A percentile compares a stretch with the other conserved stretches of the same genome.
Conservation (phyloP, 2,329 filamentous ascomycete species). For the Stagonosporopsis cucurbitacearum region DNA sequence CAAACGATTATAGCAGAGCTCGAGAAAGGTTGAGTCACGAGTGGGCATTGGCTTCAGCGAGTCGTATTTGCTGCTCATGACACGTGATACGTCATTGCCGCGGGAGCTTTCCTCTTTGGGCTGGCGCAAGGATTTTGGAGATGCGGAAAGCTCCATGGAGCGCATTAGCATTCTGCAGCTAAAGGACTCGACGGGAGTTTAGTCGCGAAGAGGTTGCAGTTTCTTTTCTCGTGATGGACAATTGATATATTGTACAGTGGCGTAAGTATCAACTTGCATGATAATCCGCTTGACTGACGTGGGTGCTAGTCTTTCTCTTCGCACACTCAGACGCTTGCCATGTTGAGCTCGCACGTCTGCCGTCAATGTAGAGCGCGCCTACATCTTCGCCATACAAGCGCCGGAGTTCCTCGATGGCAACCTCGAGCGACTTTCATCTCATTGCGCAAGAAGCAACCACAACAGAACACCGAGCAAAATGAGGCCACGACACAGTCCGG, state of each 20-base stretch:
- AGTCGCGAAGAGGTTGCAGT: neutral
- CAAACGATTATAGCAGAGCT: neutral
- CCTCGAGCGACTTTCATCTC: slow-evolving; percentile 43
- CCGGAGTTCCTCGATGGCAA: slow-evolving; percentile 37
- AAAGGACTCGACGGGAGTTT: neutral
- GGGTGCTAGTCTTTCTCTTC: slow-evolving; percentile 6
- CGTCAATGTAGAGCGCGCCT: slow-evolving; percentile 41
- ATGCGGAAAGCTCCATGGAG: slow-evolving; percentile 1
- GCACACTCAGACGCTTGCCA: slow-evolving; percentile 20
- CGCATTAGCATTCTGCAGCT: neutral
- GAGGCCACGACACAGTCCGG: slow-evolving; percentile 12
- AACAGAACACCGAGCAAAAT: slow-evolving; percentile 17
- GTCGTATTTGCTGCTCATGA: slow-evolving; percentile 14
- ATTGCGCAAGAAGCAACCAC: slow-evolving; percentile 24
- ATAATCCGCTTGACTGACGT: neutral
- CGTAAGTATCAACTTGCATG: neutral
- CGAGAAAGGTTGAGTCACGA: neutral
- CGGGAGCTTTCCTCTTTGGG: slow-evolving; percentile 11
- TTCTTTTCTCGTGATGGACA: neutral
- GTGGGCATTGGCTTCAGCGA: slow-evolving; percentile 5
- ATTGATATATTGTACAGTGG: neutral
- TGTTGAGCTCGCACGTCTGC: slow-evolving; percentile 45
- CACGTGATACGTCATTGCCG: slow-evolving; percentile 33
- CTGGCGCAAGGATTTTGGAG: slow-evolving; percentile 11
- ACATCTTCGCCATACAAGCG: slow-evolving; percentile 10